These are phyloP conservation scores for Aurantiochytrium sp. DNA, from an alignment of 108 stramenopile genomes.

Conservation along the genomic window DNA sequence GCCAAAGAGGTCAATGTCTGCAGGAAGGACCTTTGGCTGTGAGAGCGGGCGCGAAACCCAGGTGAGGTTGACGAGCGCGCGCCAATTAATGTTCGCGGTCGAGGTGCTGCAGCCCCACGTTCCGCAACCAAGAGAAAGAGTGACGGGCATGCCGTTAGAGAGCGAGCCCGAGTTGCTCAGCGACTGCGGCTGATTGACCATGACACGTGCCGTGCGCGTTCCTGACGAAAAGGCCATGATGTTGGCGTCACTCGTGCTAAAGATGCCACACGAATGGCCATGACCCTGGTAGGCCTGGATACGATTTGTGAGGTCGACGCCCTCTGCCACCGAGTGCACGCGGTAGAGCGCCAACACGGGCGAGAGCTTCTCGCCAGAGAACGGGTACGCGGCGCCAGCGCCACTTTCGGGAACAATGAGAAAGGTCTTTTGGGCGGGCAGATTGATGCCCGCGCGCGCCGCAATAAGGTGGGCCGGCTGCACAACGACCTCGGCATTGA, in stretches of 20 bases:
- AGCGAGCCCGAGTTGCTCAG: conserved; percentile 3
- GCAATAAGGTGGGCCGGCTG: not conserved
- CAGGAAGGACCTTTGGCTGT: not conserved
- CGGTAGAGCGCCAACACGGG: not conserved
- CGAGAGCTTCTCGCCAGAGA: conserved; percentile 11
- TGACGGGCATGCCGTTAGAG: not conserved
- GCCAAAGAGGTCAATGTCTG: not conserved
- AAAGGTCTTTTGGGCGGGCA: not conserved
- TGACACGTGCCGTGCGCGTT: not conserved
- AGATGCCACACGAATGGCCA: not conserved
- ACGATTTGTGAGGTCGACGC: not conserved
- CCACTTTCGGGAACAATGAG: not conserved
- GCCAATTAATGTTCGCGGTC: not conserved
- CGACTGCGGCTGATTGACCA: conserved; percentile 7
- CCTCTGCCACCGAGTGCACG: not conserved
- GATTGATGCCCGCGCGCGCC: not conserved
- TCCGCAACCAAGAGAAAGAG: not conserved
- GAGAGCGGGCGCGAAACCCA: not conserved
- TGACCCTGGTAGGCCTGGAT: not conserved
- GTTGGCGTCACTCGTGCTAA: not conserved
- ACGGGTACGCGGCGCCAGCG: not conserved
- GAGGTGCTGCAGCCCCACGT: not conserved
- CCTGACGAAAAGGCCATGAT: not conserved
- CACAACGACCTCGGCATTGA: not conserved
- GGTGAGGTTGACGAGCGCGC: not conserved